Evolutionary conservation across 306 rosid species (phyloP), one percentile per base, ranked within the genome.

Genomic region (Alnus glutinosa): DNA sequence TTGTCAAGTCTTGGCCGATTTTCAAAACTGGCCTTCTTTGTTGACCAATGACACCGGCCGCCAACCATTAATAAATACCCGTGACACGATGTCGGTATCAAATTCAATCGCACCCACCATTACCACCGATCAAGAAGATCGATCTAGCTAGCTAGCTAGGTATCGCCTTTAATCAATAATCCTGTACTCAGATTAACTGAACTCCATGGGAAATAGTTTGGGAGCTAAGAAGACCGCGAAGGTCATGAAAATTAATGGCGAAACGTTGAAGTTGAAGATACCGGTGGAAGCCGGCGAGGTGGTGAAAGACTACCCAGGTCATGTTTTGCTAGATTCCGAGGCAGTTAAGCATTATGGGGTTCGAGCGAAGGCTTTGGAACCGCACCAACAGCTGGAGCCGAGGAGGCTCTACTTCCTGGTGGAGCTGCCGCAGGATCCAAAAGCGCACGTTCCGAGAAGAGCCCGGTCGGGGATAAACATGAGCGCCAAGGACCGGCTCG

Each of bases 401-500:
- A 90, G 82, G 23, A 82, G 91, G 71, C 89, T 93, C 10, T 96
- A 96, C 47, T 93, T 96, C 63, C 98, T 93, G 1, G 96, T 96
- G 52, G 91, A 96, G 70, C 74, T 91, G 42, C 96, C 99, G 0
- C 74, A 78, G 55, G 14, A 6, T 51, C 9, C 72, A 9, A 82
- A 66, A 0, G 89, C 85, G 82, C 64, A 9, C 36, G 75, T 72
- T 11, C 83, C 97, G 0, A 87, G 98, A 18, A 86, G 98, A 76
- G 97, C 89, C 47, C 88, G 87, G 77, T 96, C 99, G 0, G 97
- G 91, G 19, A 96, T 96, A 19, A 85, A 87, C 83, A 89, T 96
- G 98, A 83, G 91, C 14, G 99, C 99, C 4, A 96, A 93, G 71
- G 99, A 96, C 63, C 75, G 93, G 73, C 90, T 96, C 0, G 98